These are phyloP conservation scores for Iberis amara DNA, from an alignment of 441 rosid genomes.

Conservation along the genomic window DNA sequence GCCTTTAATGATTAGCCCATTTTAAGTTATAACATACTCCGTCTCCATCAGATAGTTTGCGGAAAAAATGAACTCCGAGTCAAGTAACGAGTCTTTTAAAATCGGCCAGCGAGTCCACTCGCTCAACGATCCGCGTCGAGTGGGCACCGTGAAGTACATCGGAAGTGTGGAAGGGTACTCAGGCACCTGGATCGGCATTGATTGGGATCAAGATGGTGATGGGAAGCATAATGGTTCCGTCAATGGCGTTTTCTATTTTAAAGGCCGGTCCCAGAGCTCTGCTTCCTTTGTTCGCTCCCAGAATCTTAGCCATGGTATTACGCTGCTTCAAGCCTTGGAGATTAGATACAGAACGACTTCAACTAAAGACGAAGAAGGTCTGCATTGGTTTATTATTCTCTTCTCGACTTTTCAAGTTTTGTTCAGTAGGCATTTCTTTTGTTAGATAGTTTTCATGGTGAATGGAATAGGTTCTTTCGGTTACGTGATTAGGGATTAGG, in stretches of 20 bases:
- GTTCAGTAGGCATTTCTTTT: neutral
- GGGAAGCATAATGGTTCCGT: constrained; percentile 77
- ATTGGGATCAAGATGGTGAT: constrained; percentile 68
- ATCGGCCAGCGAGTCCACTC: constrained; percentile 71
- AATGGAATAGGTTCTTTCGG: neutral
- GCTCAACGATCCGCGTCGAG: constrained; percentile 49
- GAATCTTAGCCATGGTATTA: constrained; percentile 57
- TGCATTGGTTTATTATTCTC: constrained; percentile 7
- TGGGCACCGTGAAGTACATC: constrained; percentile 62
- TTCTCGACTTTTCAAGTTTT: too few species aligned
- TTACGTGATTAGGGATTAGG: neutral
- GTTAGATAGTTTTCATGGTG: neutral
- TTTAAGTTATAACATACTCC: too few species aligned
- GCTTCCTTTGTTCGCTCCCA: constrained; percentile 68
- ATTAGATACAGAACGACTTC: constrained; percentile 53
- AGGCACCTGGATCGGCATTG: constrained; percentile 75
- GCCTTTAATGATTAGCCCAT: neutral
- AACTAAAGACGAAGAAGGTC: constrained; percentile 71
- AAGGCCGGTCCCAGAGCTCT: constrained; percentile 45
- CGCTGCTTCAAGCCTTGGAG: constrained; percentile 61
- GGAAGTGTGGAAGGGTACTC: constrained; percentile 60
- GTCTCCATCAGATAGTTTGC: neutral
- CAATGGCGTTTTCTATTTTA: constrained; percentile 65
- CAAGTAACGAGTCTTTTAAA: constrained; percentile 26
- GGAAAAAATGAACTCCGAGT: neutral